Conservation (phyloP, 495 filamentous ascomycete genomes). For the Glutinoglossum americanum region DNA sequence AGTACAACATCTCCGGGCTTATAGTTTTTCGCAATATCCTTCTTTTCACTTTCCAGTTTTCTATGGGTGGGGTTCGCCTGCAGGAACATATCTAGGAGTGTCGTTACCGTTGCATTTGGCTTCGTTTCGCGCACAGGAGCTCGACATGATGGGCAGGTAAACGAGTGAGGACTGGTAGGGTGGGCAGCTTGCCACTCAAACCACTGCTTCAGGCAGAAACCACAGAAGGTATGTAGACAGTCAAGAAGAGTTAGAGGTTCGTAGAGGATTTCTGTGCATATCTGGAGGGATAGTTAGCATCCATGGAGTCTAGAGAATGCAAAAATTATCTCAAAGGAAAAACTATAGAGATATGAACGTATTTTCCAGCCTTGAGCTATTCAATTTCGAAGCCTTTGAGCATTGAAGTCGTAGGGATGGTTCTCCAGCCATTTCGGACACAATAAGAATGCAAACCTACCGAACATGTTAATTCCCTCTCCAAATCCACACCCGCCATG, state of each 20-base stretch:
- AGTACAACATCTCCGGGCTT: constrained; percentile 58
- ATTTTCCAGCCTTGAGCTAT: not conserved
- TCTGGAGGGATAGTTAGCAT: constrained; percentile 27
- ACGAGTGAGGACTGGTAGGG: constrained; percentile 30
- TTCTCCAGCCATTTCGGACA: not conserved
- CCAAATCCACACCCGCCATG: constrained; percentile 5
- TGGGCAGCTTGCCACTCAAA: constrained; percentile 45
- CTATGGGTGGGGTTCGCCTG: constrained; percentile 49
- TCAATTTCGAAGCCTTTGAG: not conserved
- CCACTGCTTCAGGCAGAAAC: constrained; percentile 86
- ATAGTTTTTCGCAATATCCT: constrained; percentile 46
- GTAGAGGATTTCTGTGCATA: constrained; percentile 90
- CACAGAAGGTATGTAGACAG: constrained; percentile 95
- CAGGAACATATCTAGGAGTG: constrained; percentile 61
- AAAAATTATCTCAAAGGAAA: not conserved
- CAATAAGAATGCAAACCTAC: not conserved
- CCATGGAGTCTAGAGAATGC: not conserved
- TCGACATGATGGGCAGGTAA: constrained; percentile 87
- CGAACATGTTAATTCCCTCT: constrained; percentile 7
- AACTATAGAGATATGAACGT: not conserved
- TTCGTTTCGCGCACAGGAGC: constrained; percentile 59
- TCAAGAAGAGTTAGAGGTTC: constrained; percentile 90
- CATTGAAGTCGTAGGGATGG: not conserved
- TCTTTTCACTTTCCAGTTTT: constrained; percentile 44
- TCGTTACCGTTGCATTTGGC: constrained; percentile 66